phyloP scores from a whole-genome alignment of 2,329 filamentous ascomycete species.

The Blastomyces emzantsi region DNA sequence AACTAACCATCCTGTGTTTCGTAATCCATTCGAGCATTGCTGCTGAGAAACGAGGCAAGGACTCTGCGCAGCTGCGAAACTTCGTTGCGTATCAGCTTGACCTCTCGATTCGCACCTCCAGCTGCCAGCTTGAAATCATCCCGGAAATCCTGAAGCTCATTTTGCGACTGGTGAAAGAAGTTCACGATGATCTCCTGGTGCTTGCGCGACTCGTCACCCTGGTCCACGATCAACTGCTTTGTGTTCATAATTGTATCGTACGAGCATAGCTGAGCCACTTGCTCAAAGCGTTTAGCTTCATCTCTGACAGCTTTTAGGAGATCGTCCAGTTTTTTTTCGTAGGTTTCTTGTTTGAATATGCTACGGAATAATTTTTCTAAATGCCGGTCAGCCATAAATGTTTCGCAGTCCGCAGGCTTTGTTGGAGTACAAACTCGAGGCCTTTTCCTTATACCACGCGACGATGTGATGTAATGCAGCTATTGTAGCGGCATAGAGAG shows the following conservation, averaged over 20 bases:
- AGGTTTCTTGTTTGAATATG: constrained; percentile 3
- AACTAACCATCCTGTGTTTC: constrained; percentile 4
- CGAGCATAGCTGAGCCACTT: constrained; percentile 2
- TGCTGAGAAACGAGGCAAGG: constrained; percentile 1
- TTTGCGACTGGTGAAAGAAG: constrained; percentile 1
- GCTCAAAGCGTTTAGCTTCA: neutral
- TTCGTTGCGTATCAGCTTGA: constrained; percentile 1
- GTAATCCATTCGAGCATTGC: constrained; percentile 5
- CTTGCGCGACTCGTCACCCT: constrained; percentile 3
- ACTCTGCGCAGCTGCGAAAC: constrained; percentile 5
- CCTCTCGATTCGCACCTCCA: neutral
- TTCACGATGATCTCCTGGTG: neutral
- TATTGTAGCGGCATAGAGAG: constrained; percentile 5
- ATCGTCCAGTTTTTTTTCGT: neutral
- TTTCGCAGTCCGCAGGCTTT: neutral
- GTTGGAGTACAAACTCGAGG: neutral
- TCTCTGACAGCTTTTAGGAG: constrained; percentile 1
- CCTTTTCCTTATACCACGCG: constrained; percentile 3
- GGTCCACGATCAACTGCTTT: neutral
- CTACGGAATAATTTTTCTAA: neutral
- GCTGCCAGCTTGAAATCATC: neutral
- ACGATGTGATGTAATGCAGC: constrained; percentile 3
- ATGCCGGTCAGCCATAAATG: neutral
- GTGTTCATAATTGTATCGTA: constrained; percentile 1
- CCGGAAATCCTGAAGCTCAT: constrained; percentile 4